A percentile compares a stretch with the other conserved stretches of the same genome.
Evolutionary conservation across 108 stramenopile genomes (phyloP).

Genomic region (Phaeodactylum tricornutum): DNA sequence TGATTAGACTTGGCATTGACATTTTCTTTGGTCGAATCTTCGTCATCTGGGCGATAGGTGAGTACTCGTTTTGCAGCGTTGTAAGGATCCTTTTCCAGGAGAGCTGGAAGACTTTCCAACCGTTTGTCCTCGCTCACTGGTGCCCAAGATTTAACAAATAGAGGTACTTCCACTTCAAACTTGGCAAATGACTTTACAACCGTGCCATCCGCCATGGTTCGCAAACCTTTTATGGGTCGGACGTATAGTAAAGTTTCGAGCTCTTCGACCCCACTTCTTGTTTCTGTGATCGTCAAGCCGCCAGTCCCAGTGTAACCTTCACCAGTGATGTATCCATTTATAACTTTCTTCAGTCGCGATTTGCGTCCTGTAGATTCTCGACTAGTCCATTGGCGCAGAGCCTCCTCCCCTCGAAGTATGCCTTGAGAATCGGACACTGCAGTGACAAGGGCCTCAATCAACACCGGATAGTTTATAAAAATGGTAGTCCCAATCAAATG

Average conservation of each 20-base stretch:
- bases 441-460: constrained; percentile 76
- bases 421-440: constrained; percentile 52
- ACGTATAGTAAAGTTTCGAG: constrained; percentile 56
- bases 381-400: constrained; percentile 14
- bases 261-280: constrained; percentile 9
- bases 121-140: constrained; percentile 38
- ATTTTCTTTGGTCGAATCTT: too few relatives aligned
- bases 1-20: too few relatives aligned
- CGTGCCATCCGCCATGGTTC: constrained; percentile 50
- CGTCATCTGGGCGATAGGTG: background rate
- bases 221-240: constrained; percentile 74
- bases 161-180: constrained; percentile 80
- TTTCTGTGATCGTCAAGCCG: constrained; percentile 49
- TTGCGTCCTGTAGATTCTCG: constrained; percentile 24
- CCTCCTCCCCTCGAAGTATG: constrained; percentile 44
- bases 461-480: constrained; percentile 64
- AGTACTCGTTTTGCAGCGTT: background rate
- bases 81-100: constrained; percentile 55
- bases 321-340: constrained; percentile 30
- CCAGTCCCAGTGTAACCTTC: constrained; percentile 70
- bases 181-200: constrained; percentile 71
- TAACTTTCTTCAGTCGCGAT: constrained; percentile 27
- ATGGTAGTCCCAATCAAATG: constrained; percentile 75
- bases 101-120: constrained; percentile 25
- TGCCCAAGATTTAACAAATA: constrained; percentile 62